Base-by-base conservation (phyloP, 2,329 filamentous ascomycete species). In the Aspergillus amoenus region DNA sequence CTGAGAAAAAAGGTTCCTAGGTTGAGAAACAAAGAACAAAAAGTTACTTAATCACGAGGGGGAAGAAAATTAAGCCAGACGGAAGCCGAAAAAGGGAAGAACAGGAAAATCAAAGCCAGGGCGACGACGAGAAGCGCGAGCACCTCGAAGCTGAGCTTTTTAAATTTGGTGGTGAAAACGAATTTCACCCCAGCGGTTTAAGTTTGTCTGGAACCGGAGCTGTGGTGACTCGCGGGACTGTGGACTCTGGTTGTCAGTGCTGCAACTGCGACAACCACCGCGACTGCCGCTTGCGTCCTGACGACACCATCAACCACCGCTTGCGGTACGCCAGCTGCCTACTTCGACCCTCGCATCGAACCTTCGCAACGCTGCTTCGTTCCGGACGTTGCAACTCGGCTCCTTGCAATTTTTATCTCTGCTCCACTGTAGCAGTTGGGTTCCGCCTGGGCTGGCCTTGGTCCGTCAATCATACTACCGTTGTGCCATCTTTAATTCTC, bases 231-330 rank as follows among this genome's bases (percentile, higher is more conserved):
- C 27, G 27, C 27, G 27, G 24, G 24, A 34, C 27, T 46, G n/a
- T 34, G 44, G n/a, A 21, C 40, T 42, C 34, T 40, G 51, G 32
- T 49, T 8, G 24, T 15, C 18, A 24, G 11, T 30, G 27, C 30
- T 49, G 32, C 30, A 17, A 39, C 45, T 48, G 13, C 30, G 18
- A 37, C 47, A 27, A 34, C 34, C 12, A 37, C 34, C 34, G 63
- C 59, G 66, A 63, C 68, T 70, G 67, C 69, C 69, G 69, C 68
- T 70, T 71, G 70, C 66, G 64, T 67, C 68, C 68, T 72, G 68
- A 70, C 70, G 68, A 68, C 70, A 72, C 68, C 68, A 68, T 64
- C 60, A 55, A 61, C 55, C 58, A 37, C 52, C 68, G 68, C 68
- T 70, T 70, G 69, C 68, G 64, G 51, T 68, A 58, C 51, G 27